Conservation (phyloP, 2,329 filamentous ascomycete genomes). For the Cryphonectria parasitica region DNA sequence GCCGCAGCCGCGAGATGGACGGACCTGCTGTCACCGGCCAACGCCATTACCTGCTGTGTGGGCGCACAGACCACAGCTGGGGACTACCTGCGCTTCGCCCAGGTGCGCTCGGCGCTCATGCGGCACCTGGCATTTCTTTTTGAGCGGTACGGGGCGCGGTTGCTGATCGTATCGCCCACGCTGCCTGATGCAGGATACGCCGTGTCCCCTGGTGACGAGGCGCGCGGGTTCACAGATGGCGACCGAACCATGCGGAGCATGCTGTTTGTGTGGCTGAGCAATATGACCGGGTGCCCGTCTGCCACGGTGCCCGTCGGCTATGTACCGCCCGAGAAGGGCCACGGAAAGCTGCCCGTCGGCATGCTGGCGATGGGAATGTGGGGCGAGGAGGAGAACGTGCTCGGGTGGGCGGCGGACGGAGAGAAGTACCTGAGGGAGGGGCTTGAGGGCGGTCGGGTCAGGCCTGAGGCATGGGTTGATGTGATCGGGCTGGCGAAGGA, state of each 20-base stretch:
- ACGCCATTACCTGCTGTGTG: conserved; percentile 70
- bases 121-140: conserved; percentile 75
- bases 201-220: conserved; percentile 58
- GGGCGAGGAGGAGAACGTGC: conserved; percentile 66
- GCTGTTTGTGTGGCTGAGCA: conserved; percentile 85
- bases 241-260: conserved; percentile 77
- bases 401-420: conserved; percentile 62
- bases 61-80: conserved; percentile 65
- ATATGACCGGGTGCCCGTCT: conserved; percentile 78
- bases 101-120: conserved; percentile 78
- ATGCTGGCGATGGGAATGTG: conserved; percentile 69
- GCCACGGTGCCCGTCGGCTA: conserved; percentile 79
- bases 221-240: conserved; percentile 75
- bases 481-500: conserved; percentile 48
- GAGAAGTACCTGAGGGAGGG: conserved; percentile 58
- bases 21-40: conserved; percentile 64
- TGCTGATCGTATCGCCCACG: conserved; percentile 81
- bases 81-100: conserved; percentile 74
- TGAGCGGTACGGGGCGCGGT: conserved; percentile 65
- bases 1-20: conserved; percentile 54
- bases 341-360: conserved; percentile 64
- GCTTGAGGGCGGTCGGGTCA: conserved; percentile 52
- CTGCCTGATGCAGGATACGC: conserved; percentile 77
- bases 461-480: conserved; percentile 62
- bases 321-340: conserved; percentile 55